Evolutionary conservation across 2,329 filamentous ascomycete species (phyloP).

Genomic region (Diaporthe citriasiana): DNA sequence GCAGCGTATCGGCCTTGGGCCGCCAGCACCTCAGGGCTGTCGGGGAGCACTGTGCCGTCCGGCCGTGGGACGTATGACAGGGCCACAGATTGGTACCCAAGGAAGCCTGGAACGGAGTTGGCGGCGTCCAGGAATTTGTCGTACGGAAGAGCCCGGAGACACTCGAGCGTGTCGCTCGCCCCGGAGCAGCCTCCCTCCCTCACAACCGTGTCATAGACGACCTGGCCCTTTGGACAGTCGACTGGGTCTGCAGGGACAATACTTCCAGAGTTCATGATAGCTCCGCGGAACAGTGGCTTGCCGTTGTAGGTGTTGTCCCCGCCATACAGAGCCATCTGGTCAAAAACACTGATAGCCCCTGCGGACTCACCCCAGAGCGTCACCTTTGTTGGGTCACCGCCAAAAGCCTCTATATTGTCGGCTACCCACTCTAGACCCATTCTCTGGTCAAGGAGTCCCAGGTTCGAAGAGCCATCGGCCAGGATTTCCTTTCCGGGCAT

Average conservation of each 20-base stretch:
- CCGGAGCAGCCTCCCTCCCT: conserved; percentile 71
- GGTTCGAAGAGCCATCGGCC: conserved; percentile 76
- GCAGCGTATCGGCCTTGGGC: conserved; percentile 62
- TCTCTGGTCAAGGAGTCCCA: conserved; percentile 81
- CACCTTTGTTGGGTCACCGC: conserved; percentile 83
- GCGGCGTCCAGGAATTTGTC: conserved; percentile 73
- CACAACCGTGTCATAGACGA: conserved; percentile 74
- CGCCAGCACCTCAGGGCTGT: conserved; percentile 73
- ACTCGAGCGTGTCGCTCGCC: conserved; percentile 71
- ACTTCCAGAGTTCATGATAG: conserved; percentile 83
- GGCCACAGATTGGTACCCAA: conserved; percentile 77
- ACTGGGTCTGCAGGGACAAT: conserved; percentile 73
- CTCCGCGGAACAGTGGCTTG: conserved; percentile 79
- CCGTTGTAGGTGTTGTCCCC: conserved; percentile 83
- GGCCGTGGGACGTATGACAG: conserved; percentile 82
- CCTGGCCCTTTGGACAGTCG: conserved; percentile 76
- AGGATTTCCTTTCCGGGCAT: conserved; percentile 77
- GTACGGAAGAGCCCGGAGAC: conserved; percentile 74
- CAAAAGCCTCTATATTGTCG: conserved; percentile 83
- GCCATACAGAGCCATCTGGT: conserved; percentile 82
- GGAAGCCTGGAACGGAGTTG: conserved; percentile 77
- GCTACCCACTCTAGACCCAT: conserved; percentile 82
- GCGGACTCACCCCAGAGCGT: conserved; percentile 85
- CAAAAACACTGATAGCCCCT: conserved; percentile 79
- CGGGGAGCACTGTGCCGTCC: conserved; percentile 73